phyloP scores from a whole-genome alignment of 2,329 filamentous ascomycete genomes.

The Colletotrichum euphorbiae region DNA sequence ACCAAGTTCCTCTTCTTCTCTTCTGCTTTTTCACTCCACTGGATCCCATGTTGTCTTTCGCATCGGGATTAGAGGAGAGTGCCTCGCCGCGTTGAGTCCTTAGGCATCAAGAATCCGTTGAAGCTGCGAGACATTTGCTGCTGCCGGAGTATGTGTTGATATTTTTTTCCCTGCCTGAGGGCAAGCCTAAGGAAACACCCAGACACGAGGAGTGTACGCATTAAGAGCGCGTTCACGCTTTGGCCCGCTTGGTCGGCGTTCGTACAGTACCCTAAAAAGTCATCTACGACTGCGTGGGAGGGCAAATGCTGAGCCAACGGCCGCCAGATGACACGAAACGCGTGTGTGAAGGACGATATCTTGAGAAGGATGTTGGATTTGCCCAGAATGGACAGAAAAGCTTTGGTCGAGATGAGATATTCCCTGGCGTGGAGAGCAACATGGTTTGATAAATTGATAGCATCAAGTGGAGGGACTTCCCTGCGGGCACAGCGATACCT shows the following conservation, averaged over 20 bases:
- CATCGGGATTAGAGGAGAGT: slow-evolving; percentile 11
- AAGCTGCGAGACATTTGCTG: slow-evolving; percentile 31
- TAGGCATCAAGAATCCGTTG: slow-evolving; percentile 27
- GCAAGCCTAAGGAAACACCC: background rate
- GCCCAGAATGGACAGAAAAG: slow-evolving; percentile 20
- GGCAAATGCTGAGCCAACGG: slow-evolving; percentile 3
- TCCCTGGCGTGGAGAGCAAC: slow-evolving; percentile 24
- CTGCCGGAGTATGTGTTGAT: slow-evolving; percentile 3
- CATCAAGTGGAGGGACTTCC: slow-evolving; percentile 26
- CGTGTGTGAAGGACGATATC: background rate
- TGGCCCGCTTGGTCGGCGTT: background rate
- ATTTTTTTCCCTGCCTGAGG: background rate
- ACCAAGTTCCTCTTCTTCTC: slow-evolving; percentile 36
- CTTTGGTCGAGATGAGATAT: slow-evolving; percentile 29
- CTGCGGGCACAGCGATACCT: slow-evolving; percentile 24
- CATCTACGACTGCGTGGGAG: background rate
- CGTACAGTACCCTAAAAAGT: background rate
- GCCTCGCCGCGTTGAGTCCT: slow-evolving; percentile 10
- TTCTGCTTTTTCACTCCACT: background rate
- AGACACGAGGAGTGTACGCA: background rate
- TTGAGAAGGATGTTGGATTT: background rate
- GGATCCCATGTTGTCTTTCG: slow-evolving; percentile 19
- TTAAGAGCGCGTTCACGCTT: background rate
- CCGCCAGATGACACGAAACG: background rate
- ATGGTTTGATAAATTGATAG: slow-evolving; percentile 5